Conservation (phyloP, 139 green algal species). For the Auxenochlorella pyrenoidosa region DNA sequence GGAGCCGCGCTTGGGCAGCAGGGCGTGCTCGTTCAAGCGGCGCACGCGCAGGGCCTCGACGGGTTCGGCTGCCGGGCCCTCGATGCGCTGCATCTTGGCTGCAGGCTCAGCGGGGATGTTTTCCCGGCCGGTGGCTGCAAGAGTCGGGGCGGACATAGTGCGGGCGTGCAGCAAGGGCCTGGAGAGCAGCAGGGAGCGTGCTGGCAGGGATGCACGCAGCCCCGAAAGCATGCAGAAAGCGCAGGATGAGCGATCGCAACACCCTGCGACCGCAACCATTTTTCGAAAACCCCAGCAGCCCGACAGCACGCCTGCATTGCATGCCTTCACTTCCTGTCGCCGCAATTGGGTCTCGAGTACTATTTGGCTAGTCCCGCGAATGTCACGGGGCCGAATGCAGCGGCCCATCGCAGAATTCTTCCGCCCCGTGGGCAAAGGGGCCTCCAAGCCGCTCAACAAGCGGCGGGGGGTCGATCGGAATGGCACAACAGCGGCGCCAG, state of each 20-base stretch:
- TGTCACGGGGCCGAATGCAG: not conserved
- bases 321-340: too few species aligned
- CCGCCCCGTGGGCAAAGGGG: not conserved
- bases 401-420: not conserved
- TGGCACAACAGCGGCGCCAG: not conserved
- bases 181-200: not conserved
- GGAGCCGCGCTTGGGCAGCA: slow-evolving; percentile 86
- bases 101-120: slow-evolving; percentile 37
- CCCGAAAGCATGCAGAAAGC: not conserved
- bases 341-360: too few species aligned
- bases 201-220: not conserved
- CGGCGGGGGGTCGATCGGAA: not conserved
- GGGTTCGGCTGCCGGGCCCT: not conserved
- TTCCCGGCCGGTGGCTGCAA: slow-evolving; percentile 30
- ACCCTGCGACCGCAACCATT: not conserved
- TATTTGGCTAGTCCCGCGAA: too few species aligned
- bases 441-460: not conserved
- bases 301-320: too few species aligned
- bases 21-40: slow-evolving; percentile 83
- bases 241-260: not conserved
- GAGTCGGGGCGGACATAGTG: not conserved
- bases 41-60: slow-evolving; percentile 79
- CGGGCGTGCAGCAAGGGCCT: not conserved
- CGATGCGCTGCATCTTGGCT: slow-evolving; percentile 26
- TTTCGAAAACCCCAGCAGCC: too few species aligned